Base-by-base conservation (phyloP, 2,329 filamentous ascomycete species). In the Xylariaceae sp. region DNA sequence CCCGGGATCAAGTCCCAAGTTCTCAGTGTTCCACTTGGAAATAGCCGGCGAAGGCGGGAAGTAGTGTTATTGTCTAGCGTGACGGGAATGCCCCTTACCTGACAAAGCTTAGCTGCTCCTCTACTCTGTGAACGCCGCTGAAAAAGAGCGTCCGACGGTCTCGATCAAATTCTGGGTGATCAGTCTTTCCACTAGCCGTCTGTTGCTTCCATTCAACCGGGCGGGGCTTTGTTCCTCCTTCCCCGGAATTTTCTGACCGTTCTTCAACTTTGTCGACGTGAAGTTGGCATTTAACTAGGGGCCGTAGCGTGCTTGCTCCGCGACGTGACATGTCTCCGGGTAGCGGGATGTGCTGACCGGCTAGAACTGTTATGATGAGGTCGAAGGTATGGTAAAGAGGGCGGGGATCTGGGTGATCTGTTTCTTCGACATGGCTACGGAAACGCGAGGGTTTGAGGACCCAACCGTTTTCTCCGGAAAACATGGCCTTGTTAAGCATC, bases 401-500 rank as follows among this genome's bases (percentile, higher is more conserved):
- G 1, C 74, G 75, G 29, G 76, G 71, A 43, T 74, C 73, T 53
- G 80, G 75, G 3, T 71, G 71, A 27, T 69, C 65, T 12, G 66
- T 64, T n/a, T 53, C 54, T 55, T 75, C 71, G 19, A 52, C 54
- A 29, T 71, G 67, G 60, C 75, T 76, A 56, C 84, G 85, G 69
- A 91, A 94, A 12, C 86, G 86, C 34, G 78, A 69, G 0, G 91
- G 91, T 71, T 96, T 96, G 58, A 94, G 77, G 2, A 91, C 83
- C 88, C 89, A 96, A 41, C 92, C 91, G 42, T 81, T 75, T 49
- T 88, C 87, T 7, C 84, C 88, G 37, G 90, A 89, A 69, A 97
- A 99, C 94, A 99, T 97, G 68, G 88, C 94, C 65, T 95, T 88
- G 67, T 97, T 97, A 68, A 99, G 82, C 77, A 97, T 95, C 82